Conservation (phyloP, 768 basidiomycete species). For the Pholiota molesta region DNA sequence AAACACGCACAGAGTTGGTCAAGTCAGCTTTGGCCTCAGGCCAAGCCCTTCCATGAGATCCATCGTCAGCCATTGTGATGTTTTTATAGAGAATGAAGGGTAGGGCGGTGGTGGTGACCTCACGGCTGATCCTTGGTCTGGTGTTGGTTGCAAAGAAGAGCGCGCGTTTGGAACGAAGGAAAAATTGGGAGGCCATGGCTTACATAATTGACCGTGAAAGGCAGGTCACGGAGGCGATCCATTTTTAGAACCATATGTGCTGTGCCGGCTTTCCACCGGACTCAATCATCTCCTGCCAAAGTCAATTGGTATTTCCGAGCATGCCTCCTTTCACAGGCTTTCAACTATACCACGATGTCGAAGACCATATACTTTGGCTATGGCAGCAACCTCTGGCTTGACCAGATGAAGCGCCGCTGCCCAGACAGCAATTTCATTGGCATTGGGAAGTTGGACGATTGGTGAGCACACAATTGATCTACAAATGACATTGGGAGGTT, state of each 20-base stretch:
- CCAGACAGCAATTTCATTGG: conserved; percentile 45
- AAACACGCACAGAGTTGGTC: conserved; percentile 79
- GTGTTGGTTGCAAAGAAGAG: conserved; percentile 19
- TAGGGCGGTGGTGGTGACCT: conserved; percentile 55
- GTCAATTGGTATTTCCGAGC: conserved; percentile 4
- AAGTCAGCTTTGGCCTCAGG: conserved; percentile 84
- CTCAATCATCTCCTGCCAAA: neutral
- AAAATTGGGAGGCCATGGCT: conserved; percentile 11
- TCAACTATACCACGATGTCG: conserved; percentile 16
- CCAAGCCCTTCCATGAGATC: conserved; percentile 77
- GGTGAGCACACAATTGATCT: conserved; percentile 31
- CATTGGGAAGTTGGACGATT: conserved; percentile 40
- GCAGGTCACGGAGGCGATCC: neutral
- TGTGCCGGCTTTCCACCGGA: neutral
- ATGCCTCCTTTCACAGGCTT: conserved; percentile 14
- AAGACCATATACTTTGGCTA: conserved; percentile 47
- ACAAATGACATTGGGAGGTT: neutral
- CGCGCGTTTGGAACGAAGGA: neutral
- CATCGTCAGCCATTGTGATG: conserved; percentile 58
- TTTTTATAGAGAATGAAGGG: conserved; percentile 6
- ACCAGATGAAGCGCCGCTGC: conserved; percentile 52
- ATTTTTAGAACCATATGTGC: neutral
- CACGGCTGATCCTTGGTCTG: conserved; percentile 92
- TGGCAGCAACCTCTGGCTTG: conserved; percentile 53
- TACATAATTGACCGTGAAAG: conserved; percentile 15